These are phyloP conservation scores for Aspergillus persii DNA, from an alignment of 2,329 filamentous ascomycete species.

Conservation along the genomic window DNA sequence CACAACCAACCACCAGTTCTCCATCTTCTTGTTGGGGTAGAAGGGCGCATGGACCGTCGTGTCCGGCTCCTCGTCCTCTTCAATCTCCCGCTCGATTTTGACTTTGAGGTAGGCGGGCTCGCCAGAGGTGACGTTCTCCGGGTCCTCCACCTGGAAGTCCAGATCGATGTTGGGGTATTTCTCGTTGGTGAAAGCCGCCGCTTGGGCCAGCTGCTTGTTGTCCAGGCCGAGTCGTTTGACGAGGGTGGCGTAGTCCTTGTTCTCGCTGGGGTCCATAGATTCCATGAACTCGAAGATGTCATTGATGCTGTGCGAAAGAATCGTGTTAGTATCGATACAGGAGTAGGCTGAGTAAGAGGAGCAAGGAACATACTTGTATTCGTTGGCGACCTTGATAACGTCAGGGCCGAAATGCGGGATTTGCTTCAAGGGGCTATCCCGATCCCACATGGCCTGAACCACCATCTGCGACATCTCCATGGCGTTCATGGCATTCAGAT, in stretches of 20 bases:
- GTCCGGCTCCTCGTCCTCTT: constrained; percentile 72
- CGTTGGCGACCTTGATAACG: constrained; percentile 76
- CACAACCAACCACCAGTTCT: constrained; percentile 98
- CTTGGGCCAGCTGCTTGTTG: constrained; percentile 78
- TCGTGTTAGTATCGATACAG: constrained; percentile 24
- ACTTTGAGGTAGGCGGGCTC: constrained; percentile 80
- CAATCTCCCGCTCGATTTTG: constrained; percentile 77
- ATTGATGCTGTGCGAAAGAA: constrained; percentile 62
- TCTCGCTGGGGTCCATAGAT: constrained; percentile 94
- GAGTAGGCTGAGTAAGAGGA: neutral
- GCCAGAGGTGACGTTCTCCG: constrained; percentile 75
- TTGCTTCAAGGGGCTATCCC: constrained; percentile 93
- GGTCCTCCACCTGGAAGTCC: constrained; percentile 80
- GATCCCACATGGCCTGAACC: constrained; percentile 98
- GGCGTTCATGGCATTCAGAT: constrained; percentile 94
- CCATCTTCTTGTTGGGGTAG: constrained; percentile 86
- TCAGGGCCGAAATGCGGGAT: constrained; percentile 90
- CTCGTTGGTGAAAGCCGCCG: constrained; percentile 92
- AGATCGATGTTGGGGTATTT: constrained; percentile 95
- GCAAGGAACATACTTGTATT: constrained; percentile 62
- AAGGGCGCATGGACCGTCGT: constrained; percentile 90
- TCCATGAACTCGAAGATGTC: constrained; percentile 99
- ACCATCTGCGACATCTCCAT: constrained; percentile 99
- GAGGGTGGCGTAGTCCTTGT: constrained; percentile 73
- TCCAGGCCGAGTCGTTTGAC: constrained; percentile 75